phyloP scores from a whole-genome alignment of 2,329 filamentous ascomycete species.

The Nigrospora oryzae region DNA sequence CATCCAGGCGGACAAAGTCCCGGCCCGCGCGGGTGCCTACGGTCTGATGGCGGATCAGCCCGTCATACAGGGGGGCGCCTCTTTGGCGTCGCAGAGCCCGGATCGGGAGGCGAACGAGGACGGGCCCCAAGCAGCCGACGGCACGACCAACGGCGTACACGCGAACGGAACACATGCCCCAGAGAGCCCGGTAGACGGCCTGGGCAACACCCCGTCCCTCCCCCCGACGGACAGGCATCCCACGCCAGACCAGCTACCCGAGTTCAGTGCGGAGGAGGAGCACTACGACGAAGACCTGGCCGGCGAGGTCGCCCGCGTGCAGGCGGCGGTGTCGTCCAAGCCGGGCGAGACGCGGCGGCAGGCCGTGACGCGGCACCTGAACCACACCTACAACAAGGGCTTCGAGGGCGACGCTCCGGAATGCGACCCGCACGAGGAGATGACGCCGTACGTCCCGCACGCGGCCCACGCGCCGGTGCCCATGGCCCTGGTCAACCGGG shows the following conservation, averaged over 20 bases:
- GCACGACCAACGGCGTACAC: neutral
- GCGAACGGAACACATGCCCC: neutral
- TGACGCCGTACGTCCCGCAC: conserved; percentile 59
- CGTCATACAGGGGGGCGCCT: too few species aligned
- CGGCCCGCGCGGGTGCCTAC: conserved; percentile 5
- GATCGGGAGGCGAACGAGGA: neutral
- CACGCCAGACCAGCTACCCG: conserved; percentile 25
- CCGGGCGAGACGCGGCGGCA: conserved; percentile 44
- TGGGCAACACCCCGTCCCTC: too few species aligned
- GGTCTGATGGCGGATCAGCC: conserved; percentile 2
- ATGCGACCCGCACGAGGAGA: conserved; percentile 39
- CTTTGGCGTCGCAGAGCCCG: conserved; percentile 3
- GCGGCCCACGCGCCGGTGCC: conserved; percentile 48
- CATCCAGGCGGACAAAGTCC: conserved; percentile 16
- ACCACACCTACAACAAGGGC: conserved; percentile 45
- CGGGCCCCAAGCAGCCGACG: neutral
- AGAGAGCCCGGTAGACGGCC: neutral
- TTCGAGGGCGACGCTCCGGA: conserved; percentile 47
- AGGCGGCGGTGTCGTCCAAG: conserved; percentile 43
- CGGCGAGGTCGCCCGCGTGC: conserved; percentile 53
- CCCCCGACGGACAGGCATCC: too few species aligned
- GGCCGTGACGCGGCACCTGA: conserved; percentile 57
- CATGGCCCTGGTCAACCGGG: conserved; percentile 63
- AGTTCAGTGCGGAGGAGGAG: conserved; percentile 49
- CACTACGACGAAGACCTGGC: conserved; percentile 57